Base-by-base conservation (phyloP, 805 yeast genomes). In the Sugiyamaella mastotermitis region DNA sequence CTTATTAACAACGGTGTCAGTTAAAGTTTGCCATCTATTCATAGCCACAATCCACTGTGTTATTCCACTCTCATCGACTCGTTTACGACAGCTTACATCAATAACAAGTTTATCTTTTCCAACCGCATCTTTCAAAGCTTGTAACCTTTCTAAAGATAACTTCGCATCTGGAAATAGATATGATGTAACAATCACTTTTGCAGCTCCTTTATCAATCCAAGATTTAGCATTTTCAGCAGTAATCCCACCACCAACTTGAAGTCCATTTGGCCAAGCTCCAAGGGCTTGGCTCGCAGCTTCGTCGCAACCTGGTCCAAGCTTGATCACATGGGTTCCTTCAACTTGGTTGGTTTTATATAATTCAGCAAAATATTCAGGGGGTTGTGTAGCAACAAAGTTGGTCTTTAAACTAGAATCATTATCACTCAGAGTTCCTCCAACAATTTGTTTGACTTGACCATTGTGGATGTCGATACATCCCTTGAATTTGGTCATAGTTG, bases 391-490 rank as follows among this genome's bases (percentile, higher is more conserved):
- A 3, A 88, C 83, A 55, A 83, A 88, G 58, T 92, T 92, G 4
- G 92, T 83, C 18, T 72, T 59, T 6, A 76, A 65, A 10, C 48
- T 38, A 39, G 66, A 73, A 3, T 61, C 55, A 6, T 59, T 53
- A n/a, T 59, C 60, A 0, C 71, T 68, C 15, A 92, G 66, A 0
- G 96, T 83, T 0, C 96, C 95, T 5, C 98, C 99, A 1, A 92
- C 97, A 38, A 92, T 92, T 58, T 92, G 98, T 55, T 92, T 92
- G 44, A 92, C 98, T 49, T 84, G 81, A 1, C 98, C 98, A 5
- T 82, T 74, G 60, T 92, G 99, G 42, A 92, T 78, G 57, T 92
- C 98, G 26, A 92, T 90, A 55, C 99, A 92, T 1, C 97, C 97
- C 52, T 88, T 75, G 62, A 85, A 92, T 37, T 71, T 70, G 0